Base-by-base conservation (phyloP, 2,329 filamentous ascomycete species). In the Sporothrix humicola region DNA sequence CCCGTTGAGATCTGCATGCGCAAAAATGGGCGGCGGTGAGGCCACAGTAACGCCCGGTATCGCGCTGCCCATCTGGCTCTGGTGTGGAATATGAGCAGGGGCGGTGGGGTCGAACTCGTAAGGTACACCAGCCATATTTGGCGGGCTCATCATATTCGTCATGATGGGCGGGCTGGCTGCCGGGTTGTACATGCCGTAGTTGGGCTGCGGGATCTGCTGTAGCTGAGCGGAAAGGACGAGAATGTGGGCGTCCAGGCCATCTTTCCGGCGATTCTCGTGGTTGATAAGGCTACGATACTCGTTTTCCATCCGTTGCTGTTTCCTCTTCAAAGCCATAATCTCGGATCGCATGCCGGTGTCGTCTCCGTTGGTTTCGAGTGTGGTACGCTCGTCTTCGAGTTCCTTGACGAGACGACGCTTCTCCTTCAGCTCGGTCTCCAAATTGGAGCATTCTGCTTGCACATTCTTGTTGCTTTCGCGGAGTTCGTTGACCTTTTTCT, bases 381-480 rank as follows among this genome's bases (percentile, higher is more conserved):
- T 88, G 80, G 91, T 91, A 69, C 90, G 84, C 76, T 91, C 88
- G 74, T 91, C 89, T 79, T 96, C 93, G 37, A 94, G 85, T 70
- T 90, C 87, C 79, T 93, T 93, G 76, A 95, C 88, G 76, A 91
- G 88, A 31, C 85, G 84, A n/a, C 89, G 88, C 77, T 91, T 92
- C 74, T 92, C 87, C 76, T 90, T 91, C 42, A 96, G 86, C 75
- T 93, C 91, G 9, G 92, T 87, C 80, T 96, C 93, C 69, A 95
- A 84, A 48, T 85, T 85, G 6, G 87, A 83, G 74, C 88, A 88
- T 73, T 90, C 90, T 54, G 91, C 87, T 77, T 93, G 91, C 26
- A 93, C 83, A 44, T 87, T 83, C 50, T 83, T 82, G 66, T 91
- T 90, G 72, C 89, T 84, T 52, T 84, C 82, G 59, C 86, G 85